Evolutionary conservation across 305 asterid genomes (phyloP).

Genomic region (Solanum aculeatissimum): DNA sequence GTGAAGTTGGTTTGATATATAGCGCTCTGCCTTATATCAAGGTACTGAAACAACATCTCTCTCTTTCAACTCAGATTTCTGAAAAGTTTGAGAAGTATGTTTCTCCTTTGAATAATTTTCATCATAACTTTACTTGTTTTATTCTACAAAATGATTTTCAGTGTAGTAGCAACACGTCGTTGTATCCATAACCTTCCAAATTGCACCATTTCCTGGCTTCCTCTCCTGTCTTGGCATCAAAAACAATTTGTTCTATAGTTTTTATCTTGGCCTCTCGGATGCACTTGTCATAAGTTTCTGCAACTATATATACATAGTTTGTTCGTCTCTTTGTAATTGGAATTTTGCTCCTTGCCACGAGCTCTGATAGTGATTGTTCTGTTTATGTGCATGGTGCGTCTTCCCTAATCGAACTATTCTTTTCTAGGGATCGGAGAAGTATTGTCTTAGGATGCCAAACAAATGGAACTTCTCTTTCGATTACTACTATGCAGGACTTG

Average conservation of each 20-base stretch:
- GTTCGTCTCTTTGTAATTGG: neutral
- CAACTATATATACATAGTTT: neutral
- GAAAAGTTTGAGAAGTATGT: neutral
- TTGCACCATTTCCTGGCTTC: neutral
- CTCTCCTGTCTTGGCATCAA: neutral
- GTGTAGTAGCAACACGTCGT: neutral
- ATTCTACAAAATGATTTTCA: neutral
- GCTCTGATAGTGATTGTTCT: neutral
- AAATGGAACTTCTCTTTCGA: slow-evolving; percentile 65
- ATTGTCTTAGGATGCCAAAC: slow-evolving; percentile 71
- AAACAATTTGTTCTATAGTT: neutral
- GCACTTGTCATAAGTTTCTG: neutral
- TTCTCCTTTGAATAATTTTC: neutral
- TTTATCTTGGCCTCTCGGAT: neutral
- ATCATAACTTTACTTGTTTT: neutral
- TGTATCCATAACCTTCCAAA: neutral
- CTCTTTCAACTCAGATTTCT: neutral
- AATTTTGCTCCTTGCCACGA: neutral
- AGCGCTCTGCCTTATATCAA: slow-evolving; percentile 44
- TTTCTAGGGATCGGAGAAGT: slow-evolving; percentile 44
- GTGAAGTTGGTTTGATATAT: slow-evolving; percentile 85
- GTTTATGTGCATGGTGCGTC: neutral
- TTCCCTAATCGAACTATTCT: neutral
- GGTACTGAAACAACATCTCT: slow-evolving; percentile 9
- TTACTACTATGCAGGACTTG: slow-evolving; percentile 46